phyloP scores from a whole-genome alignment of 202 grass and related monocot genomes.

The Digitaria exilis region DNA sequence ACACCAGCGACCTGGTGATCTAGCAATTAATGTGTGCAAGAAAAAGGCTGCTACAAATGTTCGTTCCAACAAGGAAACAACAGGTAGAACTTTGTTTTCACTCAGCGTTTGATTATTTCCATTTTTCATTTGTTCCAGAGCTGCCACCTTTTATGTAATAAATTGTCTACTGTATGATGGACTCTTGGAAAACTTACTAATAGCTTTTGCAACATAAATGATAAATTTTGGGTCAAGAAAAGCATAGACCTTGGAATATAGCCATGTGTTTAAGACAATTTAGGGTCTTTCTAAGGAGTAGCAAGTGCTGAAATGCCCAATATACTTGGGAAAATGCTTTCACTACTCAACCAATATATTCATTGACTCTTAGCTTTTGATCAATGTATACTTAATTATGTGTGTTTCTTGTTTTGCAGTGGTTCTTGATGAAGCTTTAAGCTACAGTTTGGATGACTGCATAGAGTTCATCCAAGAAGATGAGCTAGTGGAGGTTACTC shows the following conservation, averaged over 20 bases:
- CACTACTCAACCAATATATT: background rate
- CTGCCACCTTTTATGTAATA: background rate
- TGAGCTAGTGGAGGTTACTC: conserved; percentile 93
- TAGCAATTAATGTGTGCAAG: conserved; percentile 99
- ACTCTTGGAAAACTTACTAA: background rate
- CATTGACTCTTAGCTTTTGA: background rate
- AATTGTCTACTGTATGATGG: background rate
- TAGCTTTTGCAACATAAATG: background rate
- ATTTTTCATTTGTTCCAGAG: background rate
- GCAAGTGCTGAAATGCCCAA: background rate
- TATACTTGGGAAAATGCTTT: background rate
- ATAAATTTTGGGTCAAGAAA: conserved; percentile 12
- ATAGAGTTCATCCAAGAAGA: conserved; percentile 99
- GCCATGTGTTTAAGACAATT: background rate
- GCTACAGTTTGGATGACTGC: conserved; percentile 96
- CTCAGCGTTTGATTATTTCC: conserved; percentile 10
- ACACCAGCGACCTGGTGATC: conserved; percentile 91
- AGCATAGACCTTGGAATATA: background rate
- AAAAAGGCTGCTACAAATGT: conserved; percentile 99
- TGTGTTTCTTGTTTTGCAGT: conserved; percentile 59
- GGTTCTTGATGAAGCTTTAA: conserved; percentile 86
- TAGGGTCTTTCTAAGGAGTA: background rate
- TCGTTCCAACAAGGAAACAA: conserved; percentile 97
- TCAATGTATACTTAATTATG: conserved; percentile 8
- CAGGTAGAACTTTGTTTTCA: conserved; percentile 55